A percentile compares a stretch with the other conserved stretches of the same genome.
These are phyloP conservation scores for Sphagnum fallax DNA, from an alignment of 228 moss, liverwort and hornwort genomes.

Conservation along the genomic window DNA sequence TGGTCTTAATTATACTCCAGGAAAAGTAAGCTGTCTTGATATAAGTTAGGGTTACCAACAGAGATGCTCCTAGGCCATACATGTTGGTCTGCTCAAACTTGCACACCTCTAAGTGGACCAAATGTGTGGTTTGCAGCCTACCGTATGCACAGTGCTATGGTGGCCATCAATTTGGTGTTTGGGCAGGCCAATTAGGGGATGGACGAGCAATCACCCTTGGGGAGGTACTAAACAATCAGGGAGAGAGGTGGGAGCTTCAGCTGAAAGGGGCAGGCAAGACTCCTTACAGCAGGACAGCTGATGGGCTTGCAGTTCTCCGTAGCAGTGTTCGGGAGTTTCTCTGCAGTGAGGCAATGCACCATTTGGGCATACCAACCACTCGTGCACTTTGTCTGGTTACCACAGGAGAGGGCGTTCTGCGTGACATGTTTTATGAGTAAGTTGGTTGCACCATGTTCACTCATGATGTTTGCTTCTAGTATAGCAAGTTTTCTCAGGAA, in stretches of 20 bases:
- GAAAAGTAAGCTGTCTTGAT: too few species aligned
- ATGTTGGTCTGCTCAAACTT: too few species aligned
- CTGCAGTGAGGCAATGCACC: conserved; percentile 93
- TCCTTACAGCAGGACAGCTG: conserved; percentile 92
- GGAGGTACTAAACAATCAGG: conserved; percentile 62
- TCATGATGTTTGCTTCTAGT: too few species aligned
- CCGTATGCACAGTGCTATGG: conserved; percentile 94
- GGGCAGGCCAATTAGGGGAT: conserved; percentile 98
- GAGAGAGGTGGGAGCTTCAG: conserved; percentile 90
- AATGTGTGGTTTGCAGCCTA: conserved; percentile 21
- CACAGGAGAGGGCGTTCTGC: conserved; percentile 83
- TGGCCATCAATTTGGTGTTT: conserved; percentile 98
- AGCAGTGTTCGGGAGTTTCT: conserved; percentile 95
- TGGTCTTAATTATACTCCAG: too few species aligned
- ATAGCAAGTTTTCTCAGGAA: too few species aligned
- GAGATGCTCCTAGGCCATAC: too few species aligned
- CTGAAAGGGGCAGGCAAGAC: conserved; percentile 95
- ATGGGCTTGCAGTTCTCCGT: conserved; percentile 89
- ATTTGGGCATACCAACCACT: conserved; percentile 90
- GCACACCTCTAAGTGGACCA: too few species aligned
- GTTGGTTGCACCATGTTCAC: conserved; percentile 1
- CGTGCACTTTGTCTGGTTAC: conserved; percentile 81
- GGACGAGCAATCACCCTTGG: conserved; percentile 95
- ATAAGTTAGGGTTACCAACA: too few species aligned
- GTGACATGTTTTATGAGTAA: conserved; percentile 99